Evolutionary conservation across 306 rosid species (phyloP).

Genomic region (Datisca glomerata): DNA sequence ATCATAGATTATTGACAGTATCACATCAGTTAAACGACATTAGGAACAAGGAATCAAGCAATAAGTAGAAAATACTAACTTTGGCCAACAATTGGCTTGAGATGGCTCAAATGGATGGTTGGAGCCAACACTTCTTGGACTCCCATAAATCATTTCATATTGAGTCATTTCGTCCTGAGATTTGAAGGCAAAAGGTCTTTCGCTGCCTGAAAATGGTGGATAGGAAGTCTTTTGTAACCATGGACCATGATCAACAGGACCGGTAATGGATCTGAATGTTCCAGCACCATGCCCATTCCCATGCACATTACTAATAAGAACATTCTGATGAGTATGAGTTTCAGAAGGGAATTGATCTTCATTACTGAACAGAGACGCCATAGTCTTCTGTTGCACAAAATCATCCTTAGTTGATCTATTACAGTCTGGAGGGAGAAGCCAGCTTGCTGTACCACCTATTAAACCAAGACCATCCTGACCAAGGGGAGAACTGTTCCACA

Average conservation of each 20-base stretch:
- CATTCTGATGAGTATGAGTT: conserved; percentile 49
- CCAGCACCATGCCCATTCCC: conserved; percentile 65
- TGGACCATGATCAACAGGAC: conserved; percentile 62
- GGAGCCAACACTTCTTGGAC: conserved; percentile 42
- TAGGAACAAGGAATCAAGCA: background rate
- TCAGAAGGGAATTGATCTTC: conserved; percentile 56
- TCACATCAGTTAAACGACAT: background rate
- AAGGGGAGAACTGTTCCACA: conserved; percentile 87
- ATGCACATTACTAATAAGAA: conserved; percentile 62
- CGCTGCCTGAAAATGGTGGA: conserved; percentile 65
- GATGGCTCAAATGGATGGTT: conserved; percentile 53
- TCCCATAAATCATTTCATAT: conserved; percentile 55
- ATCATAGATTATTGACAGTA: background rate
- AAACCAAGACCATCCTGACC: conserved; percentile 92
- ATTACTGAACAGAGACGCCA: conserved; percentile 64
- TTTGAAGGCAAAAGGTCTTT: conserved; percentile 22
- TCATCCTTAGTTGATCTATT: conserved; percentile 60
- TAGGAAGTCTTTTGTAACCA: conserved; percentile 59
- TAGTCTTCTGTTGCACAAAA: conserved; percentile 52
- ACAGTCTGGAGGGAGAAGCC: conserved; percentile 60
- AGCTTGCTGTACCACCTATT: conserved; percentile 68
- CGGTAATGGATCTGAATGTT: conserved; percentile 44
- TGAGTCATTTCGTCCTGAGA: conserved; percentile 50
- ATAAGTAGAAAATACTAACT: conserved; percentile 45
- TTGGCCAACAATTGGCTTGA: conserved; percentile 59